Evolutionary conservation across 352 stramenopile genomes (phyloP), one percentile per base, ranked within the genome.

Genomic region (Phytophthora palmivora): DNA sequence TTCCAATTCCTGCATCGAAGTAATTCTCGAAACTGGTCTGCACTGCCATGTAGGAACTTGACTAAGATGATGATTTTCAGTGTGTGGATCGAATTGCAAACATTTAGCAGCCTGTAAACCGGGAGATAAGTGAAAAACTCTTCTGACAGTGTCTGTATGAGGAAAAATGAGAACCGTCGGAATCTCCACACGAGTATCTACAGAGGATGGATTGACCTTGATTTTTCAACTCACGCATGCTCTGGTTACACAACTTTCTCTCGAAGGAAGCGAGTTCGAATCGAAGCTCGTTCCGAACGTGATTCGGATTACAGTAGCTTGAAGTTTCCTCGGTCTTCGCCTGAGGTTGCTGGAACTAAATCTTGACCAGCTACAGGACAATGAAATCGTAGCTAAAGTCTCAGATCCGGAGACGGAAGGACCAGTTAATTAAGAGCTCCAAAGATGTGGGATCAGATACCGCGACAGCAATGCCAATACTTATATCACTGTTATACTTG

Each of bases 241-340:
- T 79, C 66, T 30, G 74, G 32, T 42, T 74, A 56, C 16, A 12
- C 19, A 6, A 62, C 63, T 45, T 63, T 67, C 36, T 62, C 47
- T 32, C 60, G 45, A 19, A 78, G 37, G 26, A 75, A 3, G 54
- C 54, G 8, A 75, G 36, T 45, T 75, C 70, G 43, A 72, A 50
- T n/a, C 49, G 38, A 2, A 60, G 70, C 24, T 69, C 59, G 21
- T 78, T 55, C 6, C 70, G 45, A 19, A 58, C 70, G 6, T 46
- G 48, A 44, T 75, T 75, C 16, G 55, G 46, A 48, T 58, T 65
- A n/a, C n/a, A n/a, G n/a, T n/a, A 15, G 36, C 45, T 51, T 61
- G 53, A 15, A 33, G 14, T 41, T 59, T 42, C 12, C 26, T 50
- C n/a, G 28, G 26, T 10, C 15, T 43, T 15, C 12, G 6, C 24